Percentiles rank a stretch among this genome's conserved stretches.
phyloP scores from a whole-genome alignment of 495 filamentous ascomycete species.

The Aspergillus heteromorphus region DNA sequence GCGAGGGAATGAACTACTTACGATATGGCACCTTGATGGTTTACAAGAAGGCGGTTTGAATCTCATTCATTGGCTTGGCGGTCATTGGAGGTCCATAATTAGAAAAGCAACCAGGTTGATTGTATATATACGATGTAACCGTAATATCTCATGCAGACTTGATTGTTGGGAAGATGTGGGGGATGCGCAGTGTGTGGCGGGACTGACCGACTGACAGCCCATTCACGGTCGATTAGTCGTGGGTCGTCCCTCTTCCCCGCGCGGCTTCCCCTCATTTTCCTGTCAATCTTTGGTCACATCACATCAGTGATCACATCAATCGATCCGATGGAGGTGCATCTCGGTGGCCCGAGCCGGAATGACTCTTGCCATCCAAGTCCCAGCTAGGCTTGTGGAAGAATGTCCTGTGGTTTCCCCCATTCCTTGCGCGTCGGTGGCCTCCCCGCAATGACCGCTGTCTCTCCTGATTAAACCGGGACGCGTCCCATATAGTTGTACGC shows the following conservation, averaged over 20 bases:
- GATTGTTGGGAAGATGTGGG: too few relatives aligned
- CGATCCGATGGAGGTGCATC: slow-evolving; percentile 6
- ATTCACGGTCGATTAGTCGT: slow-evolving; percentile 2
- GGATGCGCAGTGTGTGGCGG: too few relatives aligned
- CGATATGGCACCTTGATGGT: too few relatives aligned
- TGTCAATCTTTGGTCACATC: background rate
- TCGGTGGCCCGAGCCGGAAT: slow-evolving; percentile 7
- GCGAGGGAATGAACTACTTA: too few relatives aligned
- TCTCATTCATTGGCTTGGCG: background rate
- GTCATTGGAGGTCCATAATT: background rate
- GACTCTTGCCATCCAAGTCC: background rate
- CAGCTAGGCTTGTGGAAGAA: slow-evolving; percentile 19
- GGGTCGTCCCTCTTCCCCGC: slow-evolving; percentile 1
- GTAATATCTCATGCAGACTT: too few relatives aligned
- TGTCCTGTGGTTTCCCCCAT: slow-evolving; percentile 5
- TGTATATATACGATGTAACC: too few relatives aligned
- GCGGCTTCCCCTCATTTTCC: slow-evolving; percentile 14
- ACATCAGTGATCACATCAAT: slow-evolving; percentile 13
- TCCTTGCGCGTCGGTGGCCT: slow-evolving; percentile 9
- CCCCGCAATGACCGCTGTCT: slow-evolving; percentile 7
- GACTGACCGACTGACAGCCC: slow-evolving; percentile 1
- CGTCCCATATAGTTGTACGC: background rate
- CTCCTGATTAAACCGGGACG: background rate
- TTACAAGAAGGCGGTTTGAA: background rate
- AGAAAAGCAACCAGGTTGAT: too few relatives aligned